Base-by-base conservation (phyloP, 2,329 filamentous ascomycete species). In the Colletotrichum eremochloae region DNA sequence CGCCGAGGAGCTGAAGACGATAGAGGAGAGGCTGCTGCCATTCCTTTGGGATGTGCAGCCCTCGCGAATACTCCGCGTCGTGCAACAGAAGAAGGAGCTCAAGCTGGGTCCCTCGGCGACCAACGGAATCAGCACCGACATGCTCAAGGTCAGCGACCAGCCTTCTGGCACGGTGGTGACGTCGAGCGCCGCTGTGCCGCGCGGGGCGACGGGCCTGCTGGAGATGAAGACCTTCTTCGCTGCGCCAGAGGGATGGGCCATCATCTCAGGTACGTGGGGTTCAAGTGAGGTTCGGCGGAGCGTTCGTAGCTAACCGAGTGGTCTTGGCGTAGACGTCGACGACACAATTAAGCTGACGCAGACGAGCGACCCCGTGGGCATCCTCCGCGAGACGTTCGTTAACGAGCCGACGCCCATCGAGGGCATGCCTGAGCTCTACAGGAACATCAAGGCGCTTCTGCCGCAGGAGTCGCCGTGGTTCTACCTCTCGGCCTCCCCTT, bases 321-420 rank as follows among this genome's bases (percentile, higher is more conserved):
- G 46, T 14, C 53, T 18, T 20, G 46, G 44, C 24, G 24, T 61
- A 91, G 96, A 98, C 77, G 90, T 98, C 75, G 96, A 98, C 79
- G 96, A 98, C 82, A 97, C 95, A 0, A 97, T 98, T 85, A 98
- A 98, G 82, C 85, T 95, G 75, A 98, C 96, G 0, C 87, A 93
- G 80, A 97, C 96, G 0, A 90, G 91, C 55, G 92, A 94, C 62
- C 91, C 94, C 0, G 87, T 93, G 9, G 94, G 94, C 3, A 96
- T 98, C 77, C 85, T 98, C 6, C 88, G 90, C 58, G 92, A 92
- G 63, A 98, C 96, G 0, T 98, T 98, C 78, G 89, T 93, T 58
- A 92, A 95, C 63, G 85, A 90, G 20, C 92, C 95, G 0, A 84
- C 87, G 18, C 90, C 94, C 0, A 90, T 96, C 18, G 78, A 86